Evolutionary conservation across 306 rosid species (phyloP).

Genomic region (Quercus dentata): DNA sequence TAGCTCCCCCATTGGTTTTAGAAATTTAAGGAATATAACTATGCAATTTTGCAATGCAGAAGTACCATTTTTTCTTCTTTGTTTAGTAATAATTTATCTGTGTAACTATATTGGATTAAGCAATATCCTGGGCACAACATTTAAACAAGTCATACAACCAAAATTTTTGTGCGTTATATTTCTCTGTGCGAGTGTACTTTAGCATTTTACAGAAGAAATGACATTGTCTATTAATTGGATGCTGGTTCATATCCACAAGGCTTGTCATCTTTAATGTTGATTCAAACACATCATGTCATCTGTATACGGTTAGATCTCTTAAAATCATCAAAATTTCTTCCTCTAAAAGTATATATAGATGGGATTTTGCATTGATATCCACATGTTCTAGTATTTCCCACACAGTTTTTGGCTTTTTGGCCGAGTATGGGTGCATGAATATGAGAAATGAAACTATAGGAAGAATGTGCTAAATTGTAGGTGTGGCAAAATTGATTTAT

Average conservation of each 20-base stretch:
- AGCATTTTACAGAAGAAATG: neutral
- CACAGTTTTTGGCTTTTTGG: neutral
- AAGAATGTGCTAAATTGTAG: neutral
- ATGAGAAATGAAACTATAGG: neutral
- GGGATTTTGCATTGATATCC: neutral
- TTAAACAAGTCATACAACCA: neutral
- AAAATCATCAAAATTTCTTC: neutral
- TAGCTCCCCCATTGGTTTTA: neutral
- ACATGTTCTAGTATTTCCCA: neutral
- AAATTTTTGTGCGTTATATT: neutral
- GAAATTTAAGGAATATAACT: no score
- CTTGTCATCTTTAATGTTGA: neutral
- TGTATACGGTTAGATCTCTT: neutral
- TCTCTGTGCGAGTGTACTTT: neutral
- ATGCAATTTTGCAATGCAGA: neutral
- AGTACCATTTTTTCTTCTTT: neutral
- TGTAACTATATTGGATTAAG: no score
- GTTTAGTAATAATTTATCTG: neutral
- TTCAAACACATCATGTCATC: neutral
- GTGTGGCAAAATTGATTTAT: slow-evolving; percentile 1
- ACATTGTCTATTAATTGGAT: neutral
- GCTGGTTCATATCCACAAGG: neutral
- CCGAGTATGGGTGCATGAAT: neutral
- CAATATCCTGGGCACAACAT: no score
- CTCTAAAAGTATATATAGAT: neutral